phyloP scores from a whole-genome alignment of 2,329 filamentous ascomycete genomes.

The Colletotrichum tofieldiae region DNA sequence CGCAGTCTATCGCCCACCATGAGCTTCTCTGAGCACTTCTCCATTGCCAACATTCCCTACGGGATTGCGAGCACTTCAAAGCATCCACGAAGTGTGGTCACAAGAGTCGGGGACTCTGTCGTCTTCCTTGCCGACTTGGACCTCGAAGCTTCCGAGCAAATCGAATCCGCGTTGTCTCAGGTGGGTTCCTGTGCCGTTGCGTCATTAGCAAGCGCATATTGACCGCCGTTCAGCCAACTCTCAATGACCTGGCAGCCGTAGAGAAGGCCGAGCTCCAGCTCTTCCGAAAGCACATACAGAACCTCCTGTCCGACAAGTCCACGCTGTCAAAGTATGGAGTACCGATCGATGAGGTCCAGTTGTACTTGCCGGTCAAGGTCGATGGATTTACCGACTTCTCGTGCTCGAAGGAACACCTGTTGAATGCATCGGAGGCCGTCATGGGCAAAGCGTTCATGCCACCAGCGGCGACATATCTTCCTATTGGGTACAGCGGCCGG shows the following conservation, averaged over 20 bases:
- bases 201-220: slow-evolving; percentile 45
- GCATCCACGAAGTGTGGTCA: slow-evolving; percentile 60
- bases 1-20: not conserved
- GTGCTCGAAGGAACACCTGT: slow-evolving; percentile 67
- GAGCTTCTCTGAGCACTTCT: slow-evolving; percentile 64
- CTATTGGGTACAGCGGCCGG: slow-evolving; percentile 68
- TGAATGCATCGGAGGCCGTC: slow-evolving; percentile 63
- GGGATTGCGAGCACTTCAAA: slow-evolving; percentile 62
- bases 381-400: slow-evolving; percentile 72
- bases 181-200: not conserved
- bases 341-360: slow-evolving; percentile 45
- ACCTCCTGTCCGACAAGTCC: slow-evolving; percentile 45
- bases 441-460: slow-evolving; percentile 57
- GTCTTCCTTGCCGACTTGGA: slow-evolving; percentile 66
- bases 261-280: slow-evolving; percentile 54
- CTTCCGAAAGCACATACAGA: slow-evolving; percentile 59
- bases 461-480: slow-evolving; percentile 65
- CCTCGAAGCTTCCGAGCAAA: slow-evolving; percentile 32
- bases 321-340: slow-evolving; percentile 18
- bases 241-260: slow-evolving; percentile 67
- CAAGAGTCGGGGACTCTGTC: slow-evolving; percentile 65
- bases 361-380: slow-evolving; percentile 70
- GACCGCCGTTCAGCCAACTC: slow-evolving; percentile 53
- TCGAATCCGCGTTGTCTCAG: slow-evolving; percentile 25
- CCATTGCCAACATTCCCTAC: slow-evolving; percentile 67